Percentiles rank a stretch among this genome's conserved stretches.
These are phyloP conservation scores for Achaetomium macrosporum DNA, from an alignment of 2,329 filamentous ascomycete genomes.

Conservation along the genomic window DNA sequence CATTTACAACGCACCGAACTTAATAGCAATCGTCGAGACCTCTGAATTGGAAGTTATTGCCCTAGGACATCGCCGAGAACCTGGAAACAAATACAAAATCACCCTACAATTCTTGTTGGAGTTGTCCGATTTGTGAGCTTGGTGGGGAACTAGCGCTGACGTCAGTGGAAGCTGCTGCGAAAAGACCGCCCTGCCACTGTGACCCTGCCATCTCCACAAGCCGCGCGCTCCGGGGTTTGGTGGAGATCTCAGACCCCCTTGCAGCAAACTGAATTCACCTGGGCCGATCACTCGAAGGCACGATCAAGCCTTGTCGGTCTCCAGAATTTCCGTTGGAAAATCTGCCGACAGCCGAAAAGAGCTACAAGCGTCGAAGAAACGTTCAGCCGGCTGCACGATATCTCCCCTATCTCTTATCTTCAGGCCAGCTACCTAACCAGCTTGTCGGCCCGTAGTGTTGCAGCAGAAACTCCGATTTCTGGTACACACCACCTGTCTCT, in stretches of 20 bases:
- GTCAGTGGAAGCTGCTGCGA: conserved; percentile 8
- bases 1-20: not conserved
- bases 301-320: too few relatives aligned
- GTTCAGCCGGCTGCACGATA: too few relatives aligned
- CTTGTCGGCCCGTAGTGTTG: too few relatives aligned
- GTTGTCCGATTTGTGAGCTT: not conserved
- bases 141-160: conserved; percentile 6
- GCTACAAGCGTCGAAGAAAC: too few relatives aligned
- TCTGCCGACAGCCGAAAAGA: too few relatives aligned
- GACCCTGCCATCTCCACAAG: conserved; percentile 4
- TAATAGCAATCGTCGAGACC: not conserved
- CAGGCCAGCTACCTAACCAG: too few relatives aligned
- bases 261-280: not conserved
- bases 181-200: not conserved
- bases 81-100: too few relatives aligned
- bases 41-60: not conserved
- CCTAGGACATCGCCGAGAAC: too few relatives aligned
- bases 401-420: too few relatives aligned
- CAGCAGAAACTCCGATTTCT: not conserved
- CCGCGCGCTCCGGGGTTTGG: conserved; percentile 1
- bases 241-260: not conserved
- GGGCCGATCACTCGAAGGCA: not conserved
- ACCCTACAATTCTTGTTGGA: not conserved
- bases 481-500: not conserved
- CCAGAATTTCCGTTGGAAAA: too few relatives aligned